These are phyloP conservation scores for Xylaria acuta DNA, from an alignment of 495 filamentous ascomycete species.

Conservation along the genomic window DNA sequence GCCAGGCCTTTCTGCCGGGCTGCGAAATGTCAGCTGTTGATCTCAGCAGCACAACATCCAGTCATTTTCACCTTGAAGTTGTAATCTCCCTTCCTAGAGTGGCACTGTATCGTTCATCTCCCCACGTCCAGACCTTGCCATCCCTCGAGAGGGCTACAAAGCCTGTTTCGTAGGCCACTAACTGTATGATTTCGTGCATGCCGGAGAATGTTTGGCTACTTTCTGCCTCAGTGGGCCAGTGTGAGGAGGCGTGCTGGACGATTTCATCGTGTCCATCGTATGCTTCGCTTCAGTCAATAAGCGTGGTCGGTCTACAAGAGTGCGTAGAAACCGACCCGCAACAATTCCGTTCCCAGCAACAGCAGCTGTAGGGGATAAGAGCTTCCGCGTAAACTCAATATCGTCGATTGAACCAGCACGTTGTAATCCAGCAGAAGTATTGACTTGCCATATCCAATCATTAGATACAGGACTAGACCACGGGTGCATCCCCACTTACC, in stretches of 20 bases:
- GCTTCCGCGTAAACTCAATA: conserved; percentile 26
- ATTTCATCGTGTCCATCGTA: conserved; percentile 36
- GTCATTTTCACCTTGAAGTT: conserved; percentile 37
- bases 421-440: conserved; percentile 35
- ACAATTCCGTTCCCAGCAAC: conserved; percentile 44
- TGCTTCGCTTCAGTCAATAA: conserved; percentile 28
- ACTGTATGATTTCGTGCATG: conserved; percentile 43
- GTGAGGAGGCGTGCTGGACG: conserved; percentile 35
- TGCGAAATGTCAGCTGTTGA: conserved; percentile 31
- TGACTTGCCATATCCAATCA: conserved; percentile 28
- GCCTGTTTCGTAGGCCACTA: conserved; percentile 57
- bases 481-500: conserved; percentile 39
- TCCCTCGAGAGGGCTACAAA: conserved; percentile 58
- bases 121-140: conserved; percentile 65
- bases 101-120: conserved; percentile 60
- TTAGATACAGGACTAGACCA: neutral
- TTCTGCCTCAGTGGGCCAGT: conserved; percentile 18
- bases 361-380: conserved; percentile 32
- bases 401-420: conserved; percentile 35
- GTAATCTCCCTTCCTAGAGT: conserved; percentile 54
- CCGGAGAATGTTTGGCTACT: conserved; percentile 30
- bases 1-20: conserved; percentile 51
- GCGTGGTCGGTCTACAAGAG: neutral
- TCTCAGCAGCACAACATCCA: neutral
- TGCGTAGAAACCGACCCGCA: conserved; percentile 31